Evolutionary conservation across 257 asterid genomes (phyloP).

Genomic region (Oldenlandia corymbosa): DNA sequence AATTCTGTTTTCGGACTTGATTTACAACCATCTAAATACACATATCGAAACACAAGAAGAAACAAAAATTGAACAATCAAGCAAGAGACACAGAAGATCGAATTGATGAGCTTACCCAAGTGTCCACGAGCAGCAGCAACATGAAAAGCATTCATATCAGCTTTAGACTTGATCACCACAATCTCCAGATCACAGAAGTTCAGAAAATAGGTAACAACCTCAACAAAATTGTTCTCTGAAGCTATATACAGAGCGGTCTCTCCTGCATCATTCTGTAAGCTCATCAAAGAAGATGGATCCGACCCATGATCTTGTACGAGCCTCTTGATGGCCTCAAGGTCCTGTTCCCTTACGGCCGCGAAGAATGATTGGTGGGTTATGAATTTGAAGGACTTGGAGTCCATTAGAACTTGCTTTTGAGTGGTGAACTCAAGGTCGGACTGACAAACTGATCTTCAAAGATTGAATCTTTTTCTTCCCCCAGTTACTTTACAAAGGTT

Average conservation of each 20-base stretch:
- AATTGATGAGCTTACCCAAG: constrained; percentile 40
- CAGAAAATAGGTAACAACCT: constrained; percentile 50
- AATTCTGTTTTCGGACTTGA: too few relatives aligned
- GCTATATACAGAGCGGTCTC: constrained; percentile 79
- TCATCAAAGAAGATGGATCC: constrained; percentile 53
- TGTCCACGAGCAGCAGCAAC: constrained; percentile 83
- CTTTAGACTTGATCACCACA: constrained; percentile 60
- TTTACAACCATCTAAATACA: background rate
- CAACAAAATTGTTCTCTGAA: constrained; percentile 54
- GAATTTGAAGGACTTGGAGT: constrained; percentile 68
- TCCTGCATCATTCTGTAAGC: constrained; percentile 68
- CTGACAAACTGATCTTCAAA: constrained; percentile 12
- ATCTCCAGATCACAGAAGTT: constrained; percentile 58
- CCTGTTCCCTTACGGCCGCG: constrained; percentile 67
- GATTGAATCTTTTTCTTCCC: too few relatives aligned
- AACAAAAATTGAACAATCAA: background rate
- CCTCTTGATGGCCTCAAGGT: constrained; percentile 50
- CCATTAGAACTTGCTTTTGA: constrained; percentile 34
- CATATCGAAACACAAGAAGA: background rate
- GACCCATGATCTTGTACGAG: constrained; percentile 53
- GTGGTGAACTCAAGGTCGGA: background rate
- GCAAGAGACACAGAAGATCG: background rate
- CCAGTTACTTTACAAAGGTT: background rate
- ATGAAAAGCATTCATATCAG: constrained; percentile 75
- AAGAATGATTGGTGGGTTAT: constrained; percentile 88